Evolutionary conservation across 176 grass and related monocot genomes (phyloP).

Genomic region (Musa troglodytarum): DNA sequence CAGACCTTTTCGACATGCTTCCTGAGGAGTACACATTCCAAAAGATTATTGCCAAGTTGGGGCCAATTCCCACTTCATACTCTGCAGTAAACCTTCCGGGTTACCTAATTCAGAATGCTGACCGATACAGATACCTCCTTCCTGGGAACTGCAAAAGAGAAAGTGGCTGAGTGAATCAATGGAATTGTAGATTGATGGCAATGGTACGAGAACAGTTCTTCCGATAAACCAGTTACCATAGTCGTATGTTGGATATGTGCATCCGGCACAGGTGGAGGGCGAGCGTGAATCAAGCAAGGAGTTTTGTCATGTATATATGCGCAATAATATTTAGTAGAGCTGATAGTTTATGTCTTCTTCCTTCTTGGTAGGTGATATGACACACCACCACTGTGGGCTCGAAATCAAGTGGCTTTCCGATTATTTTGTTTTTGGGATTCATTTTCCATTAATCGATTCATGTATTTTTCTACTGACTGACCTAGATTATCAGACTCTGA

Average conservation of each 20-base stretch:
- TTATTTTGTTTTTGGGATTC: not conserved
- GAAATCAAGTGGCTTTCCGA: not conserved
- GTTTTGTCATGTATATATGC: not conserved
- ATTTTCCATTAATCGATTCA: not conserved
- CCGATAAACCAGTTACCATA: not conserved
- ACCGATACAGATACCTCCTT: not conserved
- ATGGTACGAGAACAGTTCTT: not conserved
- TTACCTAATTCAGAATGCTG: not conserved
- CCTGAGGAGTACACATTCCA: constrained; percentile 5
- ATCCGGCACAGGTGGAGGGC: not conserved
- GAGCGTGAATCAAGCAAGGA: no score
- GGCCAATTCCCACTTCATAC: constrained; percentile 1
- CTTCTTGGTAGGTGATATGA: constrained; percentile 1
- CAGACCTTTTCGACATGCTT: constrained; percentile 9
- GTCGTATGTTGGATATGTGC: not conserved
- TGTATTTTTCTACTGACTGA: no score
- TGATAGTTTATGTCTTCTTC: not conserved
- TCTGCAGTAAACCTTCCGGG: not conserved
- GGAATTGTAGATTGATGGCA: not conserved
- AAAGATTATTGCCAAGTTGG: constrained; percentile 5
- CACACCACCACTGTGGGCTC: not conserved
- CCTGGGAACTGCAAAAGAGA: not conserved
- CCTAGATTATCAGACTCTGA: no score
- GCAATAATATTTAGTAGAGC: not conserved
- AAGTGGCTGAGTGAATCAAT: not conserved